phyloP scores from a whole-genome alignment of 164 flowering plant species.

The Santalum album region DNA sequence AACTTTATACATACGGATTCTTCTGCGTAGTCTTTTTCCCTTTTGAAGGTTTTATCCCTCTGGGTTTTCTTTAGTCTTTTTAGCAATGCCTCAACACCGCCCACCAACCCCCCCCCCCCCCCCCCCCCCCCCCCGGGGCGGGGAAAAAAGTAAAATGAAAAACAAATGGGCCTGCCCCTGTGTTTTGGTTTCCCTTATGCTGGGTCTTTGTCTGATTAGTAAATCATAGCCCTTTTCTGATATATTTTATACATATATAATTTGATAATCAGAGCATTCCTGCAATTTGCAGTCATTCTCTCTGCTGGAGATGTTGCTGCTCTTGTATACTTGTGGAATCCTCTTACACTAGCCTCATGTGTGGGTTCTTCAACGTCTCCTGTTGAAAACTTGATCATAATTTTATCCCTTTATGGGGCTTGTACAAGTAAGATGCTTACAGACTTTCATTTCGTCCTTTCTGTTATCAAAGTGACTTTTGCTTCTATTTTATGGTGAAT shows the following conservation, averaged over 20 bases:
- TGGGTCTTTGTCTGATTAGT: too few species aligned
- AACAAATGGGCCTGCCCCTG: too few species aligned
- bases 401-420: conserved; percentile 71
- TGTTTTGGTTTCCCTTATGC: too few species aligned
- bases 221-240: neutral
- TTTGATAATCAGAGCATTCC: neutral
- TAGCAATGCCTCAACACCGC: too few species aligned
- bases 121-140: too few species aligned
- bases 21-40: too few species aligned
- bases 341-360: conserved; percentile 63
- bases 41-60: too few species aligned
- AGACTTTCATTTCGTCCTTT: neutral
- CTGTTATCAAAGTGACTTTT: neutral
- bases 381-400: conserved; percentile 53
- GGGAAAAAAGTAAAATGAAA: too few species aligned
- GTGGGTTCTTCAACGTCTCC: conserved; percentile 71
- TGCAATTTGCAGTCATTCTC: conserved; percentile 30
- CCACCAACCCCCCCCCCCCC: too few species aligned
- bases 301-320: conserved; percentile 68
- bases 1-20: too few species aligned
- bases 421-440: conserved; percentile 45
- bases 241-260: neutral
- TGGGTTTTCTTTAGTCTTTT: too few species aligned
- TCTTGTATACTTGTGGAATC: conserved; percentile 81
- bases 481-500: neutral